A percentile compares a stretch with the other conserved stretches of the same genome.
These are phyloP conservation scores for Microbotryomycetes sp. DNA, from an alignment of 1,284 basidiomycete species.

Conservation along the genomic window DNA sequence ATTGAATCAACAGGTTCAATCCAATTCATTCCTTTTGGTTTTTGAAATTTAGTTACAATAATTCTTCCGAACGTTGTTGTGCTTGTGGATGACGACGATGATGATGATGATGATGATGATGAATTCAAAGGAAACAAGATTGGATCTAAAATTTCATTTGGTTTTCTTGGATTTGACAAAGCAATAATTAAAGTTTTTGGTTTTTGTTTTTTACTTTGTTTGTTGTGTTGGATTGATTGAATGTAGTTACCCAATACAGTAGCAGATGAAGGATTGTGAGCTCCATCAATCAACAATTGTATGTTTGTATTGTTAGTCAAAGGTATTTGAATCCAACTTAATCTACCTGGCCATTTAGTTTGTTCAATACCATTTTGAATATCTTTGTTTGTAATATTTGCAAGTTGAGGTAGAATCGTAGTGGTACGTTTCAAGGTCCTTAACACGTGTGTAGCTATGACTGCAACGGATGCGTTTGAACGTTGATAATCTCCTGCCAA, in stretches of 20 bases:
- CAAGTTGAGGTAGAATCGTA: conserved; percentile 22
- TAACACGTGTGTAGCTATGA: conserved; percentile 60
- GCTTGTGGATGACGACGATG: conserved; percentile 3
- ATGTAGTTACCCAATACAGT: conserved; percentile 65
- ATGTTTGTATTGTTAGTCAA: conserved; percentile 8
- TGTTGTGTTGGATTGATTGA: conserved; percentile 48
- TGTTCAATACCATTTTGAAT: conserved; percentile 56
- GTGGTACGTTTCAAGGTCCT: conserved; percentile 47
- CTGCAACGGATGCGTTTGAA: conserved; percentile 66
- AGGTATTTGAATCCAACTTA: conserved; percentile 59
- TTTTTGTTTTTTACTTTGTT: conserved; percentile 27
- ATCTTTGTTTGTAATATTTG: conserved; percentile 47
- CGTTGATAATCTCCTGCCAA: conserved; percentile 78
- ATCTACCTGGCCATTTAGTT: conserved; percentile 72
- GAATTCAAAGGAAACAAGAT: conserved; percentile 67
- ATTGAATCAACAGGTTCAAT: conserved; percentile 56
- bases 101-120: conserved; percentile 48
- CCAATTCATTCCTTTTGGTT: conserved; percentile 86
- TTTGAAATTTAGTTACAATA: conserved; percentile 56
- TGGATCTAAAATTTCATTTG: conserved; percentile 60
- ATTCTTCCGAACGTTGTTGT: conserved; percentile 49
- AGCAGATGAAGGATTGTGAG: conserved; percentile 86
- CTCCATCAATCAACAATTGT: conserved; percentile 75
- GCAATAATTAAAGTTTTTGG: conserved; percentile 29
- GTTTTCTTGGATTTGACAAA: conserved; percentile 35